These are phyloP conservation scores for Coffea humblotiana DNA, from an alignment of 305 asterid genomes.

Conservation along the genomic window DNA sequence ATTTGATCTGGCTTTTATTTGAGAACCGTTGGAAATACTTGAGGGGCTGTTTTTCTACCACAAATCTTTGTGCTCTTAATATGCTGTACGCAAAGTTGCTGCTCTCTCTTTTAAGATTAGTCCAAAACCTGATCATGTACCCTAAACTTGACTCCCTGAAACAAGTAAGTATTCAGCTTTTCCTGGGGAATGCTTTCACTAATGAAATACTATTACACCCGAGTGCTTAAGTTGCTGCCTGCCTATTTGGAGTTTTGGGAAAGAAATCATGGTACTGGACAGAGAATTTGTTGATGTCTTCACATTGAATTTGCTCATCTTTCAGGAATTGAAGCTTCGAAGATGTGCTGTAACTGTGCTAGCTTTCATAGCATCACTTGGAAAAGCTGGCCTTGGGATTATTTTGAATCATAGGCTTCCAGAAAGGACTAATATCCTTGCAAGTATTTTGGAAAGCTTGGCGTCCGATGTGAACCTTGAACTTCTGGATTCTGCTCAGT, in stretches of 20 bases:
- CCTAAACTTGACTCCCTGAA: background rate
- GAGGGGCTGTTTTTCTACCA: background rate
- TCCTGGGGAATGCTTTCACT: background rate
- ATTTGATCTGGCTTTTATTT: background rate
- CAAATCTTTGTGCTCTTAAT: background rate
- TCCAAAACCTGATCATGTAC: background rate
- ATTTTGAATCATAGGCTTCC: slow-evolving; percentile 55
- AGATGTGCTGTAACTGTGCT: slow-evolving; percentile 65
- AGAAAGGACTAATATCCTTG: slow-evolving; percentile 54
- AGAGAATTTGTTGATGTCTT: slow-evolving; percentile 14
- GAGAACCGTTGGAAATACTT: background rate
- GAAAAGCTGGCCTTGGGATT: slow-evolving; percentile 63
- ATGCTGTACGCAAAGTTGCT: background rate
- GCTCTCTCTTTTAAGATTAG: background rate
- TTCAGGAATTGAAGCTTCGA: slow-evolving; percentile 92
- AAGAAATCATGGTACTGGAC: background rate
- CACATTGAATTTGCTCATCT: slow-evolving; percentile 18
- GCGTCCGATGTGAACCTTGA: slow-evolving; percentile 66
- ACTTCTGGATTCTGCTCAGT: slow-evolving; percentile 45
- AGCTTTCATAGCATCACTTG: slow-evolving; percentile 86
- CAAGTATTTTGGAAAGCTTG: slow-evolving; percentile 65
- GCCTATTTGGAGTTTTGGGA: background rate
- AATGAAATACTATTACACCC: background rate
- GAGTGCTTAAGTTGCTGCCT: background rate
- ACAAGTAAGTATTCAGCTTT: background rate